Evolutionary conservation across 345 rosid species (phyloP), one percentile per base, ranked within the genome.

Genomic region (Sisymbrium altissimum): DNA sequence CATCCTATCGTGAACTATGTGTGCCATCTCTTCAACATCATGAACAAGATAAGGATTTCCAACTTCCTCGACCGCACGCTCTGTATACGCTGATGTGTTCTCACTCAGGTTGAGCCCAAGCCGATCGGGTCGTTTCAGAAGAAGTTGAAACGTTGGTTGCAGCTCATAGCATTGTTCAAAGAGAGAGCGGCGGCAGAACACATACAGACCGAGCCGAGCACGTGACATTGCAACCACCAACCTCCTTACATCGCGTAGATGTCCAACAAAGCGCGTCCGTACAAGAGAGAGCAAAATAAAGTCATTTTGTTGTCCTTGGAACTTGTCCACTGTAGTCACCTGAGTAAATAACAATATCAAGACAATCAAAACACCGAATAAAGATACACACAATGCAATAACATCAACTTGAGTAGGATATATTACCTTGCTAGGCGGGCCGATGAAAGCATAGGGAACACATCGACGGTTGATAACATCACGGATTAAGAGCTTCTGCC

Each of bases 251-350:
- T 92, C 99, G 68, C 97, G 97, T 66, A 95, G 88, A 83, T 92
- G 99, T 70, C 99, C 99, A 21, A 95, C 99, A 77, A 89, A 95
- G 66, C 97, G 97, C 56, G 96, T 87, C 7, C 97, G 96, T 55
- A 95, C 97, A 46, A 95, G 97, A 73, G 99, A 95, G 29, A 95
- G 85, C 86, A 95, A 86, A 27, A 92, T 88, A 60, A 95, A 85
- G 75, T 95, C 97, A 76, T 95, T 95, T 71, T 95, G 99, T 76
- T 95, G 99, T 40, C 99, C 99, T 85, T 95, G 99, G 84, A 95
- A 95, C 83, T 95, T 95, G 79, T 95, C 99, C 66, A 95, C 99
- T 2, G 99, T 95, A 3, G 99, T 79, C 55, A 95, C 90, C 99
- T 95, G 86, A 46, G 76, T 5, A 72, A 32, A 57, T 10, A 57